These are phyloP conservation scores for Lipomyces lipofer DNA, from an alignment of 805 yeast genomes.

Conservation along the genomic window DNA sequence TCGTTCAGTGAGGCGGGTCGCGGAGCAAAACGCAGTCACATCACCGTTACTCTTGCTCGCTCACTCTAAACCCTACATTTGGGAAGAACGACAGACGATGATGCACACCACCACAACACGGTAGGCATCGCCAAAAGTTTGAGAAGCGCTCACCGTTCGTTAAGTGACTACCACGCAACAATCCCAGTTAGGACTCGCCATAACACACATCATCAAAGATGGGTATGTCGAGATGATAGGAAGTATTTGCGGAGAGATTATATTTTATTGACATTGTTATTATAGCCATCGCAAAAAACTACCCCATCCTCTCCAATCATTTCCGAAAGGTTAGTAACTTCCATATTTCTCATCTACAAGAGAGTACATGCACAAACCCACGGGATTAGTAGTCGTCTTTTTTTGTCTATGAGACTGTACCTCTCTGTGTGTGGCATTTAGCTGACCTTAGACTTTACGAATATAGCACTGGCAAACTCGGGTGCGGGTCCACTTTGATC, in stretches of 20 bases:
- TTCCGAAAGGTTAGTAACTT: constrained; percentile 68
- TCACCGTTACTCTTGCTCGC: neutral
- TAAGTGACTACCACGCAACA: no score
- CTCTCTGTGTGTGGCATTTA: no score
- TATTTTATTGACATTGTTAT: neutral
- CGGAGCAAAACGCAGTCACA: neutral
- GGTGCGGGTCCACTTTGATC: constrained; percentile 99
- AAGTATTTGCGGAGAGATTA: neutral
- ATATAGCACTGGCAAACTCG: constrained; percentile 96
- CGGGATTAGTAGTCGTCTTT: no score
- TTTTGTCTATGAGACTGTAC: no score
- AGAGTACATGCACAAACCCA: no score
- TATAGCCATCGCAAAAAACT: constrained; percentile 95
- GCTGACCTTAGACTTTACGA: no score
- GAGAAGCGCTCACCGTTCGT: neutral
- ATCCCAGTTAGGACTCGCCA: no score
- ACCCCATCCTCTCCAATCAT: constrained; percentile 99
- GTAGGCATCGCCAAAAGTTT: neutral
- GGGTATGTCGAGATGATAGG: constrained; percentile 20
- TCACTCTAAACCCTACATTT: neutral
- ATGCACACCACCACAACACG: neutral
- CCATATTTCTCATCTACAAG: no score
- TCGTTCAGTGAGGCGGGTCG: no score
- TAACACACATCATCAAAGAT: constrained; percentile 20
- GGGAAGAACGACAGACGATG: no score